A percentile compares a stretch with the other conserved stretches of the same genome.
Evolutionary conservation across 2,329 filamentous ascomycete genomes (phyloP).

Genomic region (Verticillium nubilum): DNA sequence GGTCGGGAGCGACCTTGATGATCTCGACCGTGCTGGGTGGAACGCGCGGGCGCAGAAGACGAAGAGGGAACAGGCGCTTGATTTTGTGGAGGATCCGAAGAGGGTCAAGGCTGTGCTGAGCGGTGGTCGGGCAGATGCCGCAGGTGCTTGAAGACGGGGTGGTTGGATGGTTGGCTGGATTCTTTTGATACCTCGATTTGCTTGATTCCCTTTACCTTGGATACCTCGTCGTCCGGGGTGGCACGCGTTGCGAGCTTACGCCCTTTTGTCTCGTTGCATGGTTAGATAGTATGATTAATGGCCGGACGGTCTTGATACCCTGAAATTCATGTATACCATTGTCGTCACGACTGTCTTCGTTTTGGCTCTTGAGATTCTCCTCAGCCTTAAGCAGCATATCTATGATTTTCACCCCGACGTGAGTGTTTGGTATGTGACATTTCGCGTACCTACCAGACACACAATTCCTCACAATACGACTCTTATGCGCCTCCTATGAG

Average conservation of each 20-base stretch:
- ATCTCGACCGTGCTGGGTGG: slow-evolving; percentile 24
- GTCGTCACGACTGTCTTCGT: too few relatives aligned
- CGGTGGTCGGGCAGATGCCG: background rate
- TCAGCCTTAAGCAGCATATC: too few relatives aligned
- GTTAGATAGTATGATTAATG: background rate
- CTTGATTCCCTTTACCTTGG: background rate
- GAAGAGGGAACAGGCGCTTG: slow-evolving; percentile 46
- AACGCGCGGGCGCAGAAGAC: slow-evolving; percentile 28
- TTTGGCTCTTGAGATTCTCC: too few relatives aligned
- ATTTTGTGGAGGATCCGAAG: slow-evolving; percentile 44
- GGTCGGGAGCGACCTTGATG: slow-evolving; percentile 45
- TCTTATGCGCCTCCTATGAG: too few relatives aligned
- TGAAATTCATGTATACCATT: background rate
- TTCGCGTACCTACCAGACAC: too few relatives aligned
- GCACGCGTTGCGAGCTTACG: background rate
- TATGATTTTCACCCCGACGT: too few relatives aligned
- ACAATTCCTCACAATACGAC: too few relatives aligned
- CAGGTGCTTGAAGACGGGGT: background rate
- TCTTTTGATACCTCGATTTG: background rate
- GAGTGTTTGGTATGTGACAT: too few relatives aligned
- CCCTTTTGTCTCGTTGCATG: background rate
- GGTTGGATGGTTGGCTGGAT: background rate
- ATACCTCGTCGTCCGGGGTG: background rate
- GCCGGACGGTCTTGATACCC: background rate
- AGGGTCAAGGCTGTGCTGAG: slow-evolving; percentile 31